Evolutionary conservation across 768 basidiomycete genomes (phyloP).

Genomic region (Chalciporus piperatus): DNA sequence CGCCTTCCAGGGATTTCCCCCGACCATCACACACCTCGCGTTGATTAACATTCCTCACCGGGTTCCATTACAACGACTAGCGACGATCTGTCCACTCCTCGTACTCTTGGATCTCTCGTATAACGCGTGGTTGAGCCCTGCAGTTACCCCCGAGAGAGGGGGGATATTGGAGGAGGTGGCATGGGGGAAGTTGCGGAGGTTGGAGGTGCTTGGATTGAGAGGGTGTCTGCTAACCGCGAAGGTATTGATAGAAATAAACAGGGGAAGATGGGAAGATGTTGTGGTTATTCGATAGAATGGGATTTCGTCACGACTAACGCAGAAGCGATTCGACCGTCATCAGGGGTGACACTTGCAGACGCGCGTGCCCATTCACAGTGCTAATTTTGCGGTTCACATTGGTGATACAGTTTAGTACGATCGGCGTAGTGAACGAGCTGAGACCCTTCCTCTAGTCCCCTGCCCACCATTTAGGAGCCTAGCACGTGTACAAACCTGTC

Average conservation of each 20-base stretch:
- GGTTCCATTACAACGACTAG: slow-evolving; percentile 55
- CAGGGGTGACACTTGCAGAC: slow-evolving; percentile 38
- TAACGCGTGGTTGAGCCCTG: slow-evolving; percentile 45
- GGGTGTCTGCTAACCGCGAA: slow-evolving; percentile 46
- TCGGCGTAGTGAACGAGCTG: not conserved
- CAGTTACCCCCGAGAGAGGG: slow-evolving; percentile 18
- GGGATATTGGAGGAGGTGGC: slow-evolving; percentile 47
- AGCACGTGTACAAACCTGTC: too few relatives aligned
- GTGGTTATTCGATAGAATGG: slow-evolving; percentile 38
- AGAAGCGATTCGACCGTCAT: slow-evolving; percentile 14
- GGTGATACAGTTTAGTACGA: not conserved
- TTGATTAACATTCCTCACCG: slow-evolving; percentile 50
- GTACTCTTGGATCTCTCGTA: slow-evolving; percentile 66
- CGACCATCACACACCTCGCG: slow-evolving; percentile 61
- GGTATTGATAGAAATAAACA: slow-evolving; percentile 49
- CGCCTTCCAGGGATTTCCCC: slow-evolving; percentile 52
- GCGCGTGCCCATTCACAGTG: slow-evolving; percentile 26
- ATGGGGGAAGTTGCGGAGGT: slow-evolving; percentile 54
- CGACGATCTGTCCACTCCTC: slow-evolving; percentile 59
- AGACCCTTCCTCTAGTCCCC: too few relatives aligned
- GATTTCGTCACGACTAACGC: too few relatives aligned
- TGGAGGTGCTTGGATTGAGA: slow-evolving; percentile 56
- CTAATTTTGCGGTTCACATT: not conserved
- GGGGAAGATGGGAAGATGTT: slow-evolving; percentile 66
- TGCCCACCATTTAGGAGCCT: too few relatives aligned